Percentiles rank a stretch among this genome's conserved stretches.
These are phyloP conservation scores for Leucocoprinus sp. DNA, from an alignment of 768 basidiomycete genomes.

Conservation along the genomic window DNA sequence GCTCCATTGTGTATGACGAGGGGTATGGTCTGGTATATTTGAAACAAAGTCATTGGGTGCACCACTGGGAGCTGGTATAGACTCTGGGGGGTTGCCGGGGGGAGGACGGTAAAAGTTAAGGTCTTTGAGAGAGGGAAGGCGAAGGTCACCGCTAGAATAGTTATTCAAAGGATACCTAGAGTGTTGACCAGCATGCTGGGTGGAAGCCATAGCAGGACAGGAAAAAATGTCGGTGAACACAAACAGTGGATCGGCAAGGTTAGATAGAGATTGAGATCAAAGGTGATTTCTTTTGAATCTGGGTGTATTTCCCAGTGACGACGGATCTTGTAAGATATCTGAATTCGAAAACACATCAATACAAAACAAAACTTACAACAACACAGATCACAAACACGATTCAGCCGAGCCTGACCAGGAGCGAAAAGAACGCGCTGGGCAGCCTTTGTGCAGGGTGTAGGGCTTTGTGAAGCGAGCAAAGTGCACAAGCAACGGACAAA, in stretches of 20 bases:
- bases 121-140: constrained; percentile 67
- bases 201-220: constrained; percentile 36
- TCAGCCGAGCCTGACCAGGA: constrained; percentile 7
- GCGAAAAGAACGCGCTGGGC: not conserved
- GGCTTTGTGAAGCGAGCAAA: not conserved
- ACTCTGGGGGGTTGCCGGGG: constrained; percentile 24
- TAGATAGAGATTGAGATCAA: constrained; percentile 35
- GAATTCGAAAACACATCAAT: constrained; percentile 11
- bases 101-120: constrained; percentile 46
- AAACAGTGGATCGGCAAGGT: constrained; percentile 23
- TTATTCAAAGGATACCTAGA: constrained; percentile 9
- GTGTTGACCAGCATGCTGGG: constrained; percentile 35
- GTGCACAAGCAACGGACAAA: not conserved
- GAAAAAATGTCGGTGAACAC: constrained; percentile 14
- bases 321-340: constrained; percentile 40
- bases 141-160: constrained; percentile 33
- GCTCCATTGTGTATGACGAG: constrained; percentile 30
- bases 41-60: constrained; percentile 19
- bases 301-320: constrained; percentile 49
- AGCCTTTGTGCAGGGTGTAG: not conserved
- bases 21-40: constrained; percentile 21
- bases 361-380: constrained; percentile 9
- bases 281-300: constrained; percentile 33
- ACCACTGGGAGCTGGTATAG: constrained; percentile 2
- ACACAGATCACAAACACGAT: constrained; percentile 13